A percentile compares a stretch with the other conserved stretches of the same genome.
phyloP scores from a whole-genome alignment of 345 rosid genomes.

The Camelina neglecta region DNA sequence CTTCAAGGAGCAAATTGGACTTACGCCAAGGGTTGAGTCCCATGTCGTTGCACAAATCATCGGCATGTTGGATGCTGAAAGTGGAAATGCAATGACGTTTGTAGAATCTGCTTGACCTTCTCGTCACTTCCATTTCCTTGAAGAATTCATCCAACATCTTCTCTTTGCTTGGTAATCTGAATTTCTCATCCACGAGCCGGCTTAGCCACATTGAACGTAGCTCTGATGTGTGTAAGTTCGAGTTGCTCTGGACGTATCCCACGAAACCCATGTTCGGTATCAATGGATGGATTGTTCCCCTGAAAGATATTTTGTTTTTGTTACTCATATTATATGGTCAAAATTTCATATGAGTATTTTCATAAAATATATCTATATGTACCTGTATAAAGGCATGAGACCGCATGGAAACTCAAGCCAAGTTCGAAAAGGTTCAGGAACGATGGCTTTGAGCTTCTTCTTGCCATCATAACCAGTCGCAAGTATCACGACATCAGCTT shows the following conservation, averaged over 20 bases:
- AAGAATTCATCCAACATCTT: constrained; percentile 62
- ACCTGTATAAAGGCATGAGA: constrained; percentile 79
- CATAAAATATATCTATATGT: constrained; percentile 18
- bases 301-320: constrained; percentile 25
- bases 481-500: constrained; percentile 79
- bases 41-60: constrained; percentile 83
- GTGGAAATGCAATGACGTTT: constrained; percentile 89
- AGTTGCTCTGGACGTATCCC: constrained; percentile 76
- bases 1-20: constrained; percentile 59
- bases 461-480: constrained; percentile 88
- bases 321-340: not conserved
- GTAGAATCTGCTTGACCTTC: constrained; percentile 73
- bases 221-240: constrained; percentile 85
- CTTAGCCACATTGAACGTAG: constrained; percentile 78
- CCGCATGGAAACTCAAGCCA: constrained; percentile 65
- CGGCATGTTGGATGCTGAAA: constrained; percentile 83
- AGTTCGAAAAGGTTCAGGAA: constrained; percentile 77
- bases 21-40: constrained; percentile 79
- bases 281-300: constrained; percentile 84
- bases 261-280: constrained; percentile 82
- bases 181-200: constrained; percentile 55
- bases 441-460: constrained; percentile 72
- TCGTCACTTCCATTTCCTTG: constrained; percentile 64
- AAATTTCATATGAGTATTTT: no score
- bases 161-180: constrained; percentile 71